Evolutionary conservation across 75 land plant genomes (phyloP).

Genomic region (Selaginella moellendorffii): DNA sequence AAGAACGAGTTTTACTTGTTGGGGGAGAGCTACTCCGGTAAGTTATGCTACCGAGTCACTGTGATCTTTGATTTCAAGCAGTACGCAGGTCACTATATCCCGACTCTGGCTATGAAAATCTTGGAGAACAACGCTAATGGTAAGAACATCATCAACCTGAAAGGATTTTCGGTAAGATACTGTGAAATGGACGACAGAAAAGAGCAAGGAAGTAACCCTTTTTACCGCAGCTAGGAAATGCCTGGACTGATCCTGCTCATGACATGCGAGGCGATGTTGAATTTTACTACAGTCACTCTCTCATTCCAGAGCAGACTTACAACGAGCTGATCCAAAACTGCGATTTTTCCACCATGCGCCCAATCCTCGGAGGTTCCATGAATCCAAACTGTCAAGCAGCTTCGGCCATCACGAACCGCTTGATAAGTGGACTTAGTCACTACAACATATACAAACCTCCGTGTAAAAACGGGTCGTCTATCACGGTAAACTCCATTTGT

Average conservation of each 20-base stretch:
- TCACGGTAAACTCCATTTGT: too few relatives aligned
- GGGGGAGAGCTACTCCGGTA: neutral
- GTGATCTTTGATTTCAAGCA: neutral
- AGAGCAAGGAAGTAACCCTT: too few relatives aligned
- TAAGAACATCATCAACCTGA: conserved; percentile 32
- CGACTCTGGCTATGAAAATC: conserved; percentile 26
- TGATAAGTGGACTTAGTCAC: conserved; percentile 35
- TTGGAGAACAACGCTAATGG: conserved; percentile 15
- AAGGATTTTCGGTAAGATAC: conserved; percentile 19
- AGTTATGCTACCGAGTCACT: neutral
- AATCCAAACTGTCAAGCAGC: too few relatives aligned
- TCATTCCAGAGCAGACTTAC: conserved; percentile 56
- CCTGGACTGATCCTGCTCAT: conserved; percentile 40
- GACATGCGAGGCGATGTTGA: conserved; percentile 48
- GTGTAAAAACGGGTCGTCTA: too few relatives aligned
- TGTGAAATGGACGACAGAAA: too few relatives aligned
- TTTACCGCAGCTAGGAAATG: conserved; percentile 71
- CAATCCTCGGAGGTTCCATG: neutral
- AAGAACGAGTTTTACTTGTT: neutral
- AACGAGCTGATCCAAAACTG: conserved; percentile 29
- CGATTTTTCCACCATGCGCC: conserved; percentile 14
- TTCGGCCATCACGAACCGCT: conserved; percentile 6
- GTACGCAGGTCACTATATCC: conserved; percentile 30
- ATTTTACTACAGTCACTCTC: conserved; percentile 54
- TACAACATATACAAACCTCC: conserved; percentile 55